phyloP scores from a whole-genome alignment of 2,329 filamentous ascomycete genomes.

The Thyridium curvatum region DNA sequence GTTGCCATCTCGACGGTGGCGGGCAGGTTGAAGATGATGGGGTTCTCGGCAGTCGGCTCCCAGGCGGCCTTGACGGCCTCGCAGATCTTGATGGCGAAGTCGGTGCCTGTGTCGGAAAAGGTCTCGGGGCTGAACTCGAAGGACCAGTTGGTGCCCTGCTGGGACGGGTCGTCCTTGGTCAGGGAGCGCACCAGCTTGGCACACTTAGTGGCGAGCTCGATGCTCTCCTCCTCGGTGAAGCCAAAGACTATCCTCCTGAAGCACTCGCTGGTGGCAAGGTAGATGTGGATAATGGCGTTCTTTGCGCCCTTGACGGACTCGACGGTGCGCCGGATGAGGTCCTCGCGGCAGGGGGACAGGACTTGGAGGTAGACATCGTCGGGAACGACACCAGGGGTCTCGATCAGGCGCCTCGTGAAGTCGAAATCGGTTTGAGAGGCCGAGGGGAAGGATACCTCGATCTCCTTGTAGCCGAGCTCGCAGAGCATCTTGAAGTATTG shows the following conservation, averaged over 20 bases:
- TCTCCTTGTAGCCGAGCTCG: slow-evolving; percentile 93
- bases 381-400: slow-evolving; percentile 75
- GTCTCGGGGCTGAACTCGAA: slow-evolving; percentile 83
- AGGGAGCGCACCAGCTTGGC: slow-evolving; percentile 81
- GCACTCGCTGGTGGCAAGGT: slow-evolving; percentile 92
- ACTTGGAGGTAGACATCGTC: slow-evolving; percentile 92
- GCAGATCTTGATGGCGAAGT: slow-evolving; percentile 78
- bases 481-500: slow-evolving; percentile 91
- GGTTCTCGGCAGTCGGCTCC: slow-evolving; percentile 71
- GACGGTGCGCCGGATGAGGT: slow-evolving; percentile 84
- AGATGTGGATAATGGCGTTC: slow-evolving; percentile 92
- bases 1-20: slow-evolving; percentile 94
- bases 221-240: slow-evolving; percentile 73
- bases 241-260: slow-evolving; percentile 89
- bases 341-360: slow-evolving; percentile 83
- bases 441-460: slow-evolving; percentile 92
- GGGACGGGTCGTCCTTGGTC: slow-evolving; percentile 69
- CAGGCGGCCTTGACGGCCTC: slow-evolving; percentile 92
- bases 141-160: slow-evolving; percentile 58
- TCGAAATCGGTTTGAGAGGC: slow-evolving; percentile 94
- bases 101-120: slow-evolving; percentile 85
- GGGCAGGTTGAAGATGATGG: slow-evolving; percentile 94
- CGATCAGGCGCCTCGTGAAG: slow-evolving; percentile 81
- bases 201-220: slow-evolving; percentile 79
- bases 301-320: slow-evolving; percentile 84